Evolutionary conservation across 441 rosid species (phyloP).

Genomic region (Theobroma grandiflorum): DNA sequence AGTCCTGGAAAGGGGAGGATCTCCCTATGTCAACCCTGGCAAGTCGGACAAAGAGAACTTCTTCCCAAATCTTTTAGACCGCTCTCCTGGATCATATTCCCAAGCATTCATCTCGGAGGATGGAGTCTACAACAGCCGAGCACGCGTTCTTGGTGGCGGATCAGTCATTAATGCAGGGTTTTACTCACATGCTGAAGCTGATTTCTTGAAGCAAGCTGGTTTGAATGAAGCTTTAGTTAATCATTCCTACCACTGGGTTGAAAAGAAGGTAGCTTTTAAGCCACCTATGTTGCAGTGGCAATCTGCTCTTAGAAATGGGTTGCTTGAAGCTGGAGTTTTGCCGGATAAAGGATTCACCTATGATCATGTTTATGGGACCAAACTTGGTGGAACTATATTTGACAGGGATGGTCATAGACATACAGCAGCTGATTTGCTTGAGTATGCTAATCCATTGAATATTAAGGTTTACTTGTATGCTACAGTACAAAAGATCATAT

Average conservation of each 20-base stretch:
- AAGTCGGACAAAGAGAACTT: constrained; percentile 49
- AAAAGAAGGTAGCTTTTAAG: constrained; percentile 53
- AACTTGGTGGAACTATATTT: constrained; percentile 52
- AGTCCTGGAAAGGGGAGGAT: constrained; percentile 61
- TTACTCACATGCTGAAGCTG: constrained; percentile 53
- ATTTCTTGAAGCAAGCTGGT: constrained; percentile 42
- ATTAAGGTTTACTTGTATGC: constrained; percentile 57
- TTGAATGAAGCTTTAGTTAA: constrained; percentile 50
- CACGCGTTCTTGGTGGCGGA: constrained; percentile 70
- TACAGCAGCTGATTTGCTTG: constrained; percentile 57
- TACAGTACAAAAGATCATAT: constrained; percentile 54
- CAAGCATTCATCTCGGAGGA: constrained; percentile 64
- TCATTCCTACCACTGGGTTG: constrained; percentile 63
- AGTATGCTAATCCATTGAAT: constrained; percentile 50
- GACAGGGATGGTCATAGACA: constrained; percentile 48
- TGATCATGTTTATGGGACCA: constrained; percentile 50
- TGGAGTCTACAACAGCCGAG: constrained; percentile 63
- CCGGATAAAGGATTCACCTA: constrained; percentile 54
- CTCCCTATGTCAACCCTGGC: constrained; percentile 50
- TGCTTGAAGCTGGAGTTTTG: constrained; percentile 55
- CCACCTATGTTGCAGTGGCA: constrained; percentile 61
- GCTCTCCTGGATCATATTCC: constrained; percentile 46
- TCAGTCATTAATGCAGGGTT: constrained; percentile 66
- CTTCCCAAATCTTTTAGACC: constrained; percentile 40
- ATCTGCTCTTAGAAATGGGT: constrained; percentile 60